Percentiles rank a stretch among this genome's conserved stretches.
phyloP scores from a whole-genome alignment of 177 flowering plant genomes.

The Tripterygium wilfordii region DNA sequence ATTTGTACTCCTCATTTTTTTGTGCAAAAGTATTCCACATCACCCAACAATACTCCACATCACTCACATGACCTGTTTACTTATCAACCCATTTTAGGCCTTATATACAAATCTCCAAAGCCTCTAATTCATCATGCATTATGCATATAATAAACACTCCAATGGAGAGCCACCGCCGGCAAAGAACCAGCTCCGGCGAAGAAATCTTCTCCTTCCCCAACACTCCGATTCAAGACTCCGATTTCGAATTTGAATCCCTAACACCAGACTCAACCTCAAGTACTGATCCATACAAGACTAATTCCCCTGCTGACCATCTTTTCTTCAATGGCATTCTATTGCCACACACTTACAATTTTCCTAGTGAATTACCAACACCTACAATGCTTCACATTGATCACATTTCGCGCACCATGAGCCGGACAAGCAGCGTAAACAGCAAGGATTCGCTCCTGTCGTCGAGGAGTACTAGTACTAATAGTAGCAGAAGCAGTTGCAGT shows the following conservation, averaged over 20 bases:
- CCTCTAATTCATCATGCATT: no score
- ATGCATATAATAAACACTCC: neutral
- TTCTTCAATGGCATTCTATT: slow-evolving; percentile 65
- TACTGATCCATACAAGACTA: slow-evolving; percentile 21
- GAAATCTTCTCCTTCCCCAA: slow-evolving; percentile 33
- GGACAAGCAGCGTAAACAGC: slow-evolving; percentile 52
- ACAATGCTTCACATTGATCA: neutral
- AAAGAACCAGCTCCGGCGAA: slow-evolving; percentile 18
- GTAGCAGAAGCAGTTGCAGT: slow-evolving; percentile 55
- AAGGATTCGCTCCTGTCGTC: slow-evolving; percentile 50
- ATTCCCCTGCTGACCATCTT: slow-evolving; percentile 65
- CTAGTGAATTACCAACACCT: neutral
- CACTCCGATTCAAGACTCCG: slow-evolving; percentile 21
- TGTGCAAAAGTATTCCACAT: no score
- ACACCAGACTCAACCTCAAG: slow-evolving; percentile 43
- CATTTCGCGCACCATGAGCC: slow-evolving; percentile 10
- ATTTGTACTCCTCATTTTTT: no score
- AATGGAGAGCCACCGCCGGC: slow-evolving; percentile 19
- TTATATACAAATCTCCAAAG: neutral
- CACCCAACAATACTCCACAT: no score
- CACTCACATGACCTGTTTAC: no score
- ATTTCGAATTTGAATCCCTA: slow-evolving; percentile 42
- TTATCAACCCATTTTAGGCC: neutral
- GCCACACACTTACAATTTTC: slow-evolving; percentile 58
- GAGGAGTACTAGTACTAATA: slow-evolving; percentile 53